These are phyloP conservation scores for Exsudoporus frostii DNA, from an alignment of 768 basidiomycete species.

Conservation along the genomic window DNA sequence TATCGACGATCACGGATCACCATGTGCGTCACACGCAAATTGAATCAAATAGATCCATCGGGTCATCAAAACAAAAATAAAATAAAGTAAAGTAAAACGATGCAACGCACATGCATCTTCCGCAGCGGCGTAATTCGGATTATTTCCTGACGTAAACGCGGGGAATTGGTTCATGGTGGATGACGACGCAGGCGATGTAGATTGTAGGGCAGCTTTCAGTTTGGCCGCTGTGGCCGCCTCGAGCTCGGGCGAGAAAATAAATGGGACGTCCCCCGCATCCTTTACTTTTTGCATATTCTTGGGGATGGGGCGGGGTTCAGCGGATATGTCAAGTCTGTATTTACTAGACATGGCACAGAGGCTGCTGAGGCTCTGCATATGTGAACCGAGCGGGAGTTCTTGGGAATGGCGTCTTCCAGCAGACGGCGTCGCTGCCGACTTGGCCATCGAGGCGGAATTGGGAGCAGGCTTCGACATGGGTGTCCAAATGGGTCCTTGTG, in stretches of 20 bases:
- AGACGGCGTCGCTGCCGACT: not conserved
- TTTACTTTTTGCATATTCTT: slow-evolving; percentile 23
- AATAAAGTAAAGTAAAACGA: slow-evolving; percentile 7
- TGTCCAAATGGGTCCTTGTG: slow-evolving; percentile 20
- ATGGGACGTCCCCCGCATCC: slow-evolving; percentile 31
- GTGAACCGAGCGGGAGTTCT: slow-evolving; percentile 17
- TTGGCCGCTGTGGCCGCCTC: slow-evolving; percentile 30
- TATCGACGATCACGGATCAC: slow-evolving; percentile 8
- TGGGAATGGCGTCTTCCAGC: slow-evolving; percentile 18
- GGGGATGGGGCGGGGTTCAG: slow-evolving; percentile 7
- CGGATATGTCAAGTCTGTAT: slow-evolving; percentile 19
- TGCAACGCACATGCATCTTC: slow-evolving; percentile 29
- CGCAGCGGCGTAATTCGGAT: slow-evolving; percentile 13
- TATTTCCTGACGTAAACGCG: slow-evolving; percentile 20
- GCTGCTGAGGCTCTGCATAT: slow-evolving; percentile 21
- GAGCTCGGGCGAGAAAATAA: slow-evolving; percentile 32
- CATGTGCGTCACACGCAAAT: not conserved
- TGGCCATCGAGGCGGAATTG: not conserved
- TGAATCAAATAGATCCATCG: not conserved
- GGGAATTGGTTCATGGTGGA: slow-evolving; percentile 10
- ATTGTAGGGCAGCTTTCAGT: slow-evolving; percentile 26
- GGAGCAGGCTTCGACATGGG: slow-evolving; percentile 1
- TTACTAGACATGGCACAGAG: slow-evolving; percentile 25
- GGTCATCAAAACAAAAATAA: slow-evolving; percentile 1
- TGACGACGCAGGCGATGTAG: slow-evolving; percentile 6